Conservation (phyloP, 2,329 filamentous ascomycete species). For the Talaromyces sp. region DNA sequence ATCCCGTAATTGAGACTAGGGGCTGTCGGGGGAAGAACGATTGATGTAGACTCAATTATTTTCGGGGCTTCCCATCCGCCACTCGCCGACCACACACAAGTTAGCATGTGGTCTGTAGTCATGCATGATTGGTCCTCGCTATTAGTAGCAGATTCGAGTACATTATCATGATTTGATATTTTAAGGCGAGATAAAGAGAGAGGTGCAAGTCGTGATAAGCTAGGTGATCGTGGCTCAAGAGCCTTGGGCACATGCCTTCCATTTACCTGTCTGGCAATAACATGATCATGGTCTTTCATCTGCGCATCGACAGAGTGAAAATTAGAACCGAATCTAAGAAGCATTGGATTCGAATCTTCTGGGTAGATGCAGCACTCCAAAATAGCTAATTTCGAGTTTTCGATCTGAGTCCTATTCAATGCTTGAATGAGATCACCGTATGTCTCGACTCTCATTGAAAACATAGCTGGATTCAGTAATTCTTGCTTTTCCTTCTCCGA, state of each 20-base stretch:
- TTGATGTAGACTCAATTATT: constrained; percentile 68
- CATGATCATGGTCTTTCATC: background rate
- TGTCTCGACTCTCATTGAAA: background rate
- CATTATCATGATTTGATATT: background rate
- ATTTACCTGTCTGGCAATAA: background rate
- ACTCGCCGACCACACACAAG: constrained; percentile 59
- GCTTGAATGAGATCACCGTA: background rate
- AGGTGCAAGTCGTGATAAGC: background rate
- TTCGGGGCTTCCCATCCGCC: constrained; percentile 67
- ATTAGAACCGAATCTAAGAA: background rate
- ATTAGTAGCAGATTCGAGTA: background rate
- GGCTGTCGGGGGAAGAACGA: constrained; percentile 71
- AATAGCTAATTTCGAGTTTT: background rate
- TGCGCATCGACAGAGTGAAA: background rate
- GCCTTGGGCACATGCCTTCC: background rate
- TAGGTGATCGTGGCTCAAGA: background rate
- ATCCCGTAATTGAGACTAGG: constrained; percentile 78
- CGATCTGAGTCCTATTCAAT: background rate
- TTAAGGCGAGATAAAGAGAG: background rate
- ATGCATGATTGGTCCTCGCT: background rate
- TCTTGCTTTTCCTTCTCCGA: background rate
- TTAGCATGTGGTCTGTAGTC: constrained; percentile 80
- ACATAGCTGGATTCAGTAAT: background rate
- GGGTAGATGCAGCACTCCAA: background rate
- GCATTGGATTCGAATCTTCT: background rate